Percentiles rank a stretch among this genome's conserved stretches.
phyloP scores from a whole-genome alignment of 2,329 filamentous ascomycete genomes.

The Helminthosporium solani region DNA sequence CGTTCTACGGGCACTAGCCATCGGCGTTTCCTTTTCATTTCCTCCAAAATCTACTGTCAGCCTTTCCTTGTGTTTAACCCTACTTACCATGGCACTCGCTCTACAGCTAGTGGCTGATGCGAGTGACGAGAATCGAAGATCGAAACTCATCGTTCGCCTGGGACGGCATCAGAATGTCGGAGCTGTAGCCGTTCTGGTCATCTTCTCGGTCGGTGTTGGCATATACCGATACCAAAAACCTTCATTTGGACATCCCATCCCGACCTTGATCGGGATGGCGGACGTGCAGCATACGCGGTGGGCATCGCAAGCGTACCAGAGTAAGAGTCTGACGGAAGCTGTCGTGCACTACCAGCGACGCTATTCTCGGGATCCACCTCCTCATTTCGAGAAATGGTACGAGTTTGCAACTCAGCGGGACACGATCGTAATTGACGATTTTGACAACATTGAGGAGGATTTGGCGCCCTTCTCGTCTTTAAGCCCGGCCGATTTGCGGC shows the following conservation, averaged over 20 bases:
- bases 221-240: slow-evolving; percentile 45
- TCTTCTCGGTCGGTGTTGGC: slow-evolving; percentile 31
- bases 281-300: slow-evolving; percentile 52
- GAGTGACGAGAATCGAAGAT: slow-evolving; percentile 30
- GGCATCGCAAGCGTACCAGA: slow-evolving; percentile 49
- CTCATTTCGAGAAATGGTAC: slow-evolving; percentile 62
- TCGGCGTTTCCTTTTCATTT: slow-evolving; percentile 36
- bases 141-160: slow-evolving; percentile 32
- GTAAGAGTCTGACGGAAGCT: slow-evolving; percentile 51
- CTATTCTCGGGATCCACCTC: slow-evolving; percentile 58
- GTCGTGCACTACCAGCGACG: slow-evolving; percentile 54
- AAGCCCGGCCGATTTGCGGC: slow-evolving; percentile 52
- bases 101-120: slow-evolving; percentile 32
- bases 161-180: slow-evolving; percentile 33
- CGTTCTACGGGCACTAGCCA: slow-evolving; percentile 33
- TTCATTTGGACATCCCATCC: slow-evolving; percentile 55
- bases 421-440: slow-evolving; percentile 60
- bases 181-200: slow-evolving; percentile 45
- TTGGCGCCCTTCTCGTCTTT: slow-evolving; percentile 58
- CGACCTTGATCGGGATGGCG: slow-evolving; percentile 55
- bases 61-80: slow-evolving; percentile 29
- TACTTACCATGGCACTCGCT: slow-evolving; percentile 35
- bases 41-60: slow-evolving; percentile 36
- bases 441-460: slow-evolving; percentile 59
- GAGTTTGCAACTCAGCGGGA: slow-evolving; percentile 54